These are phyloP conservation scores for Russula lepida DNA, from an alignment of 768 basidiomycete genomes.

Conservation along the genomic window DNA sequence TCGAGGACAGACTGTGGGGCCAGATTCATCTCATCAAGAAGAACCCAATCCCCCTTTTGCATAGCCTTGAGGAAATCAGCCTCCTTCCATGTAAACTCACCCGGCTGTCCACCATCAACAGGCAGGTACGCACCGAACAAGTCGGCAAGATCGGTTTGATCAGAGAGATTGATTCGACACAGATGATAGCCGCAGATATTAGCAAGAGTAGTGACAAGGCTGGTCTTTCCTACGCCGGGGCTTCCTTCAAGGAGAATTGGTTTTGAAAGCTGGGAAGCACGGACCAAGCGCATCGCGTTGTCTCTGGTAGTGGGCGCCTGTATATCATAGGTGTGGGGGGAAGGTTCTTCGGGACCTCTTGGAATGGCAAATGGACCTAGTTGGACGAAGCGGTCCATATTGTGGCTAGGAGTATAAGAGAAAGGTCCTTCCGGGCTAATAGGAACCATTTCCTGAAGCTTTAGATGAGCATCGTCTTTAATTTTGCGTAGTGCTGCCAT, in stretches of 20 bases:
- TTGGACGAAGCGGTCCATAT: slow-evolving; percentile 36
- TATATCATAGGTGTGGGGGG: slow-evolving; percentile 57
- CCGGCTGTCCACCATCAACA: slow-evolving; percentile 81
- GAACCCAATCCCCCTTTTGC: slow-evolving; percentile 95
- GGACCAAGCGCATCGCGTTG: slow-evolving; percentile 81
- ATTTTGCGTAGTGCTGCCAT: slow-evolving; percentile 49
- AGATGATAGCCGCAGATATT: slow-evolving; percentile 68
- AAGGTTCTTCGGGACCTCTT: slow-evolving; percentile 40
- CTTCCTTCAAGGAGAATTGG: slow-evolving; percentile 95
- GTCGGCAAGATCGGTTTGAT: slow-evolving; percentile 95
- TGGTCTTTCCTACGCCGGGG: slow-evolving; percentile 97
- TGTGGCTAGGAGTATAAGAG: slow-evolving; percentile 26
- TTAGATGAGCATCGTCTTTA: slow-evolving; percentile 45
- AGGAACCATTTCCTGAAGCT: slow-evolving; percentile 52
- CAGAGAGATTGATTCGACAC: slow-evolving; percentile 93
- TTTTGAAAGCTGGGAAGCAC: slow-evolving; percentile 84
- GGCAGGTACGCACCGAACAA: slow-evolving; percentile 95
- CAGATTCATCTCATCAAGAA: slow-evolving; percentile 98
- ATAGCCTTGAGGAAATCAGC: slow-evolving; percentile 91
- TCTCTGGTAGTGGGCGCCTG: slow-evolving; percentile 80
- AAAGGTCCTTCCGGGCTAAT: slow-evolving; percentile 26
- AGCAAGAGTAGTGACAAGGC: slow-evolving; percentile 81
- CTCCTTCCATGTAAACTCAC: slow-evolving; percentile 96
- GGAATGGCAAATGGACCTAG: slow-evolving; percentile 70
- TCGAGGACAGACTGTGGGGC: slow-evolving; percentile 95